A percentile compares a stretch with the other conserved stretches of the same genome.
These are phyloP conservation scores for Silene coronaria DNA, from an alignment of 179 eudicot species.

Conservation along the genomic window DNA sequence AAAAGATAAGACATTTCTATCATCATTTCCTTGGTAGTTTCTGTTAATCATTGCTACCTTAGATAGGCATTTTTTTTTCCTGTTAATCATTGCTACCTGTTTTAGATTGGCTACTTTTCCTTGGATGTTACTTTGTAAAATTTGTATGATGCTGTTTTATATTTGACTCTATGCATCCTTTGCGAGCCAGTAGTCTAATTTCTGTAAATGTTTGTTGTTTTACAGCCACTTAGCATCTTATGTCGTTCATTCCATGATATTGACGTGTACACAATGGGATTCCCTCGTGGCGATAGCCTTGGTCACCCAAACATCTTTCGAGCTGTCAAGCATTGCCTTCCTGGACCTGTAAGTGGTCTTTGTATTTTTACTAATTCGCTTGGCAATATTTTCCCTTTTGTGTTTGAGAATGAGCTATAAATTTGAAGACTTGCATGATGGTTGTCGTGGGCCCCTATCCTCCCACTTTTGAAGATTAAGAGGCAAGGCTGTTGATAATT, in stretches of 20 bases:
- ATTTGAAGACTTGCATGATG: neutral
- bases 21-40: too few species aligned
- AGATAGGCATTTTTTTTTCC: too few species aligned
- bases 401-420: neutral
- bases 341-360: conserved; percentile 71
- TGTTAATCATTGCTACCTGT: neutral
- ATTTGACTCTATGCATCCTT: neutral
- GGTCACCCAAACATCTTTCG: conserved; percentile 71
- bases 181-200: conserved; percentile 3
- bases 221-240: conserved; percentile 85
- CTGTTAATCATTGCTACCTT: neutral
- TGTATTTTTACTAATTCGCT: neutral
- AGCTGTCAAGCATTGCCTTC: conserved; percentile 75
- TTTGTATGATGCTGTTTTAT: too few species aligned
- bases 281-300: conserved; percentile 66
- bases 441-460: conserved; percentile 1
- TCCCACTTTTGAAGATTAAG: neutral
- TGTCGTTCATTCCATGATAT: conserved; percentile 78
- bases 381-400: neutral
- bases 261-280: conserved; percentile 73
- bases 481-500: neutral
- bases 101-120: neutral
- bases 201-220: conserved; percentile 4
- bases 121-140: neutral
- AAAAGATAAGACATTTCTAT: conserved; percentile 25